Percentiles rank a stretch among this genome's conserved stretches.
Conservation (phyloP, 2,329 filamentous ascomycete genomes). For the Colletotrichum tofieldiae region DNA sequence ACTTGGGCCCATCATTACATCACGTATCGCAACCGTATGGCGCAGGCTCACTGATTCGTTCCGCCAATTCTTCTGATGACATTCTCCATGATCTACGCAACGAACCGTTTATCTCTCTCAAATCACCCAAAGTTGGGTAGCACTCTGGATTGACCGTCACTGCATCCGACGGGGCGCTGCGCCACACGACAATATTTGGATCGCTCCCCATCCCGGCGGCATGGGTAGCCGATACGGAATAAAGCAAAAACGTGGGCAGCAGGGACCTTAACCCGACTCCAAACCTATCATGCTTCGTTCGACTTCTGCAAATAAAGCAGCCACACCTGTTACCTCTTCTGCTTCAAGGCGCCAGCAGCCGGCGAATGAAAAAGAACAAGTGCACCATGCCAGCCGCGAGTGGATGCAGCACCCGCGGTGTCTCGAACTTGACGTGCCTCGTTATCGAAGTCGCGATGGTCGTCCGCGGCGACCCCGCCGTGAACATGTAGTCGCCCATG, state of each 20-base stretch:
- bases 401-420: conserved; percentile 52
- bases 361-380: conserved; percentile 48
- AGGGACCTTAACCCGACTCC: conserved; percentile 35
- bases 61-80: neutral
- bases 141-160: neutral
- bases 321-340: neutral
- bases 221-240: conserved; percentile 31
- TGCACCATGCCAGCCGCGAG: conserved; percentile 50
- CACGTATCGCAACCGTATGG: conserved; percentile 6
- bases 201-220: conserved; percentile 9
- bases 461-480: conserved; percentile 59
- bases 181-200: conserved; percentile 19
- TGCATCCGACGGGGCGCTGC: conserved; percentile 5
- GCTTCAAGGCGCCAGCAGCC: conserved; percentile 31
- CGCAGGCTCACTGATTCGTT: conserved; percentile 10
- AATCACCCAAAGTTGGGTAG: neutral
- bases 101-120: conserved; percentile 7
- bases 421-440: conserved; percentile 51
- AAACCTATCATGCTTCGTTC: conserved; percentile 26
- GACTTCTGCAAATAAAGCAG: conserved; percentile 3
- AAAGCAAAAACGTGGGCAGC: conserved; percentile 27
- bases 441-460: conserved; percentile 57
- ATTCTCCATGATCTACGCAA: conserved; percentile 21
- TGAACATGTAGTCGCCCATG: conserved; percentile 64
- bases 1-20: conserved; percentile 24